Percentiles rank a stretch among this genome's conserved stretches.
These are phyloP conservation scores for Malassezia slooffiae DNA, from an alignment of 1,284 basidiomycete species.

Conservation along the genomic window DNA sequence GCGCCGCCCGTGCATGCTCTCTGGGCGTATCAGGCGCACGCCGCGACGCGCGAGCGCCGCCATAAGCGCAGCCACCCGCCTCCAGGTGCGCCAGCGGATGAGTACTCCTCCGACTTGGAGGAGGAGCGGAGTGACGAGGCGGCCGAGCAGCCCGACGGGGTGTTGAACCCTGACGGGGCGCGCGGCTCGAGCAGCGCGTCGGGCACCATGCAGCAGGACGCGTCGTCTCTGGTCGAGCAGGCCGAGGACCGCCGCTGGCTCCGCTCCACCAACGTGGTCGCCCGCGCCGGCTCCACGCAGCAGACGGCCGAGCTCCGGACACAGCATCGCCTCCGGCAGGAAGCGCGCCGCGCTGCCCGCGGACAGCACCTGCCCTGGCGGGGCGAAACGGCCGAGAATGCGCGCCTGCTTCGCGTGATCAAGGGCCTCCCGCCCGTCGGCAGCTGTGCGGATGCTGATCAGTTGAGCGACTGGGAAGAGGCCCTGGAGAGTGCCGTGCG, in stretches of 20 bases:
- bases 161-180: not conserved
- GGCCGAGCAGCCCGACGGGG: not conserved
- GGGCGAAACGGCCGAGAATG: slow-evolving; percentile 21
- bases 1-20: slow-evolving; percentile 3
- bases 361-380: slow-evolving; percentile 26
- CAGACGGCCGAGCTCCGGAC: slow-evolving; percentile 9
- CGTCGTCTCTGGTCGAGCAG: slow-evolving; percentile 1
- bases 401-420: slow-evolving; percentile 25
- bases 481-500: slow-evolving; percentile 23
- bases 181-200: not conserved
- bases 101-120: slow-evolving; percentile 1
- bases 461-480: slow-evolving; percentile 38
- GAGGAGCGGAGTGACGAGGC: not conserved
- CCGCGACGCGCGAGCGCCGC: slow-evolving; percentile 6
- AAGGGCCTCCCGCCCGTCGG: slow-evolving; percentile 34
- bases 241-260: slow-evolving; percentile 15
- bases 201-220: not conserved
- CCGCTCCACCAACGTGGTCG: slow-evolving; percentile 13
- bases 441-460: slow-evolving; percentile 28
- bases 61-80: not conserved
- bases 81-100: not conserved
- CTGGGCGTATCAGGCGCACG: slow-evolving; percentile 12
- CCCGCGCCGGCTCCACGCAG: slow-evolving; percentile 15
- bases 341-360: slow-evolving; percentile 19
- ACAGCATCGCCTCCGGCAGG: slow-evolving; percentile 7